Evolutionary conservation across 163 green algal genomes (phyloP).

Genomic region (Smithsoniella earleae): DNA sequence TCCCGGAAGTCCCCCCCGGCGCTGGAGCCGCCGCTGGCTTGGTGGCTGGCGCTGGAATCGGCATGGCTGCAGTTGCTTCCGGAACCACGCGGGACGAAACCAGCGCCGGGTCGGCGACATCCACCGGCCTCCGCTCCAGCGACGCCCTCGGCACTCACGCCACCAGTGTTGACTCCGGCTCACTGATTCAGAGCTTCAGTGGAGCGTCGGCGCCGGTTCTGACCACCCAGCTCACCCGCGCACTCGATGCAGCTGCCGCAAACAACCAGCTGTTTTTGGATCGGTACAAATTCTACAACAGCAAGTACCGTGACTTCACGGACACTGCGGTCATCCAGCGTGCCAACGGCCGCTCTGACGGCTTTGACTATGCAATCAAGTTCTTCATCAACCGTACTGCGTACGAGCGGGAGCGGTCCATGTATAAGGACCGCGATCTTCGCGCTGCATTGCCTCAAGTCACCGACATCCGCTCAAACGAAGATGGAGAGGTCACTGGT

Average conservation of each 20-base stretch:
- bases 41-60: neutral
- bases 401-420: conserved; percentile 28
- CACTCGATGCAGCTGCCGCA: conserved; percentile 7
- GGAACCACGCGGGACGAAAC: neutral
- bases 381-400: conserved; percentile 18
- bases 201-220: neutral
- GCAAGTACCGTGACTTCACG: conserved; percentile 20
- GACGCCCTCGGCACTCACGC: neutral
- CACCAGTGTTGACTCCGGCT: neutral
- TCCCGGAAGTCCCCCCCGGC: neutral
- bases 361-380: conserved; percentile 27
- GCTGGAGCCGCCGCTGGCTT: neutral
- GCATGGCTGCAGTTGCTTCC: neutral
- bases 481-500: conserved; percentile 17
- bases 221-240: conserved; percentile 13
- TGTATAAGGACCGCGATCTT: conserved; percentile 20
- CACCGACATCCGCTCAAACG: conserved; percentile 27
- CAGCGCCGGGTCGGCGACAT: neutral
- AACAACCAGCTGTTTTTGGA: conserved; percentile 4
- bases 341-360: conserved; percentile 5
- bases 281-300: conserved; percentile 23
- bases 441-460: conserved; percentile 12
- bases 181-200: neutral
- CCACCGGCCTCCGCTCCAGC: neutral
- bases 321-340: conserved; percentile 25